phyloP scores from a whole-genome alignment of 208 protist genomes.

The Trypanosoma grayi region DNA sequence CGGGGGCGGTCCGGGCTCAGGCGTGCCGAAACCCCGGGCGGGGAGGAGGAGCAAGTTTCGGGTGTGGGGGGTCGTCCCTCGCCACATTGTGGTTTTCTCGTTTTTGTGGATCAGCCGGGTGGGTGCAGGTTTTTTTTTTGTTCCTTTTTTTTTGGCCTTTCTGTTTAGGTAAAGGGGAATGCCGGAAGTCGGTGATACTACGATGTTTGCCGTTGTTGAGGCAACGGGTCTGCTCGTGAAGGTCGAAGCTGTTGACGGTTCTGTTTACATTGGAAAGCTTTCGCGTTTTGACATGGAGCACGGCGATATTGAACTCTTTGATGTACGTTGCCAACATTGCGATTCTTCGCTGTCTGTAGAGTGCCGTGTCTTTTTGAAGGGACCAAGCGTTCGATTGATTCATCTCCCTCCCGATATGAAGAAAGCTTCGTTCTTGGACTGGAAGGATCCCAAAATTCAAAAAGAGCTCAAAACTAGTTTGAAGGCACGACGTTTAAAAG shows the following conservation, averaged over 20 bases:
- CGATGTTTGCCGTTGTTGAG: slow-evolving; percentile 44
- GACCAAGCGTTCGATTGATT: slow-evolving; percentile 44
- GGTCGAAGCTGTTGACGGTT: slow-evolving; percentile 58
- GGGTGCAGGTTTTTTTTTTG: background rate
- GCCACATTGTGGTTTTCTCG: slow-evolving; percentile 59
- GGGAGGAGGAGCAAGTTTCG: background rate
- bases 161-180: background rate
- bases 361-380: slow-evolving; percentile 49
- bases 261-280: slow-evolving; percentile 52
- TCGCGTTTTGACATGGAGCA: slow-evolving; percentile 27
- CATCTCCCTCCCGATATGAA: slow-evolving; percentile 59
- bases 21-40: slow-evolving; percentile 26
- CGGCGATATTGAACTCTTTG: slow-evolving; percentile 62
- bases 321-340: slow-evolving; percentile 46
- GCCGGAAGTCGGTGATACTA: slow-evolving; percentile 26
- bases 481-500: slow-evolving; percentile 27
- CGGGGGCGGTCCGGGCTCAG: too few relatives aligned
- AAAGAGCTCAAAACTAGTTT: slow-evolving; percentile 39
- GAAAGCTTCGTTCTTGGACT: slow-evolving; percentile 52
- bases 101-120: slow-evolving; percentile 22
- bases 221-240: slow-evolving; percentile 33
- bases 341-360: slow-evolving; percentile 57
- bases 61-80: background rate
- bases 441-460: slow-evolving; percentile 36
- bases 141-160: background rate